Base-by-base conservation (phyloP, 108 stramenopile genomes). In the Pseudonitzschia multiseries region DNA sequence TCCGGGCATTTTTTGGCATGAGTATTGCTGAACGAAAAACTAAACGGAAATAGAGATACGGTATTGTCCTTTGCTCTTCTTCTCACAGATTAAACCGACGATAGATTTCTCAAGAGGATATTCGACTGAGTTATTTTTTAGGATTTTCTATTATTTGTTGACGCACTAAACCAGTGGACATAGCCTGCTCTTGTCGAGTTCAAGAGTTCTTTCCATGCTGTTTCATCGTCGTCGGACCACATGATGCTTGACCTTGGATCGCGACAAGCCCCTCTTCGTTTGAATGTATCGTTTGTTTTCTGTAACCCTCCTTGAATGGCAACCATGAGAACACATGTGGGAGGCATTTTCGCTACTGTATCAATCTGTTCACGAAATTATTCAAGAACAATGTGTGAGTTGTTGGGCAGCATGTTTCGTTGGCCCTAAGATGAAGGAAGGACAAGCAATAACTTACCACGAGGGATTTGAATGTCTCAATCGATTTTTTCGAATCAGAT, bases 171-270 rank as follows among this genome's bases (percentile, higher is more conserved):
- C 89, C 86, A 89, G 51, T 85, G 46, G 21, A 83, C 84, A 54
- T 86, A 76, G 50, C 87, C 88, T 59, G 59, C 36, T 36, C 74
- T 84, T 48, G 78, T 70, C 10, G 28, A 60, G 41, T 84, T 76
- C 40, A 89, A 29, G 22, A 53, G 65, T 13, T 65, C 21, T 36
- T 76, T 43, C 77, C 71, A 86, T 32, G 64, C 51, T 64, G 72
- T 68, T 65, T 93, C 93, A 32, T 87, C 70, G 0, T 70, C 76
- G 28, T 68, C 65, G n/a, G 84, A 68, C 93, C 93, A 94, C 8
- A 43, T 44, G 20, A 80, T 50, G 20, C 85, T 79, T n/a, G 86
- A 66, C 63, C 78, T 79, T 1, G 81, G 77, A 74, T 87, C 82
- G 53, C 69, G 79, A 24, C 84, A 66, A 18, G 72, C 73, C 51